Evolutionary conservation across 2,329 filamentous ascomycete species (phyloP).

Genomic region (Colletotrichum musae): DNA sequence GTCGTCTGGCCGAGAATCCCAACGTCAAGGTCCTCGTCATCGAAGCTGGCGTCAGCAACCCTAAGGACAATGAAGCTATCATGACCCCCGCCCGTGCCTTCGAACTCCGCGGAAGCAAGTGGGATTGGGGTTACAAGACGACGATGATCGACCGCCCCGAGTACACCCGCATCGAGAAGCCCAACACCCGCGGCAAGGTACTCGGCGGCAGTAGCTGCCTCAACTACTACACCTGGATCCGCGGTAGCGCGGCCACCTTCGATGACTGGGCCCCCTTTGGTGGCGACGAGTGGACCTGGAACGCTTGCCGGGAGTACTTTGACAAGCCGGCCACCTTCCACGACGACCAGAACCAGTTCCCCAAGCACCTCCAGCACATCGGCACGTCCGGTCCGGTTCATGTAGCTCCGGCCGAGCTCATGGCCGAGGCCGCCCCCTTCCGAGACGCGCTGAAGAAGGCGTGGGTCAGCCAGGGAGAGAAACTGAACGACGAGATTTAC

Average conservation of each 20-base stretch:
- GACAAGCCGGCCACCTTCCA: slow-evolving; percentile 67
- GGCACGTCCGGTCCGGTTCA: slow-evolving; percentile 66
- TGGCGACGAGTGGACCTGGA: slow-evolving; percentile 76
- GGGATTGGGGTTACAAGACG: slow-evolving; percentile 75
- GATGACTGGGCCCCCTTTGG: slow-evolving; percentile 81
- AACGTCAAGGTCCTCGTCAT: slow-evolving; percentile 60
- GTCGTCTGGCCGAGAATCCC: slow-evolving; percentile 52
- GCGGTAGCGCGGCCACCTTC: slow-evolving; percentile 70
- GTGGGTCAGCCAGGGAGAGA: slow-evolving; percentile 67
- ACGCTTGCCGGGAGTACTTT: slow-evolving; percentile 64
- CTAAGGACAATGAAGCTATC: slow-evolving; percentile 64
- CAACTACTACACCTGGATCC: slow-evolving; percentile 77
- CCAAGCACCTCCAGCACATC: slow-evolving; percentile 63
- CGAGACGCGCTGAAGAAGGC: slow-evolving; percentile 64
- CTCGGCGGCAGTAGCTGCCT: slow-evolving; percentile 71
- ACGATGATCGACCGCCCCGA: slow-evolving; percentile 72
- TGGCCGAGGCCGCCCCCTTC: slow-evolving; percentile 67
- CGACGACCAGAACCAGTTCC: slow-evolving; percentile 64
- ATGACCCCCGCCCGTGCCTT: slow-evolving; percentile 68
- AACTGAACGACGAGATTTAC: slow-evolving; percentile 68
- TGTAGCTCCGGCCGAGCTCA: slow-evolving; percentile 67
- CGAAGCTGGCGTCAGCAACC: slow-evolving; percentile 64
- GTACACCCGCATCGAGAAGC: slow-evolving; percentile 74
- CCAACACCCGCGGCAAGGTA: slow-evolving; percentile 72
- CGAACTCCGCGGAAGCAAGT: slow-evolving; percentile 66